Base-by-base conservation (phyloP, 2,329 filamentous ascomycete species). In the Diaporthe batatas region DNA sequence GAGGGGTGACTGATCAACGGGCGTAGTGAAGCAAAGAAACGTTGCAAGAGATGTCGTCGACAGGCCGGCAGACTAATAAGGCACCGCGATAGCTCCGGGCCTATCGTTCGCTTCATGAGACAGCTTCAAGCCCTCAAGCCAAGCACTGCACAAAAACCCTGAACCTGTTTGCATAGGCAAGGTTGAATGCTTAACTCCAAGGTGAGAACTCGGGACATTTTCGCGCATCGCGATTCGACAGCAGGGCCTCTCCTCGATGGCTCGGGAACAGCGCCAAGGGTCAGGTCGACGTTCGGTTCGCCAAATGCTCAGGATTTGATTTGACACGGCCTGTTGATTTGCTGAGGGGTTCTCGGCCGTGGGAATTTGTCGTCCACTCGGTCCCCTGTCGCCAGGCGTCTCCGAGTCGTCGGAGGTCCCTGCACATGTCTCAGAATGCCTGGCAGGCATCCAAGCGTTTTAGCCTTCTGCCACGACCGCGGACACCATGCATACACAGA, bases 371-470 rank as follows among this genome's bases (percentile, higher is more conserved):
- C 10, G 32, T 47, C 62, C 44, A 21, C 14, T 42, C 3, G 44
- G 62, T 67, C 47, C 62, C 62, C 47, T 67, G 62, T 67, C 62
- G 44, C 62, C 62, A 53, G 62, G 44, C 62, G 62, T 67, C 62
- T 67, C 62, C 32, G 62, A 67, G 62, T 67, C 62, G 62, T 67
- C 62, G 47, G 62, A 67, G 62, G 62, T 53, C 62, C 62, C 44
- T 53, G 62, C 62, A 39, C 62, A 12, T 67, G 62, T 67, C 62
- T 67, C 62, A 67, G 62, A 25, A 39, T 67, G 62, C 62, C 62
- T 67, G 47, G 62, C 44, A 39, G 62, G 36, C 47, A 67, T 67
- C 62, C 44, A 53, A 53, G 62, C 62, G 62, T 67, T 67, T 67
- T 67, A 67, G 62, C 32, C 62, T 39, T n/a, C 10, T n/a, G 62